phyloP scores from a whole-genome alignment of 1,139 yeast genomes.

The Geotrichum armillariae region DNA sequence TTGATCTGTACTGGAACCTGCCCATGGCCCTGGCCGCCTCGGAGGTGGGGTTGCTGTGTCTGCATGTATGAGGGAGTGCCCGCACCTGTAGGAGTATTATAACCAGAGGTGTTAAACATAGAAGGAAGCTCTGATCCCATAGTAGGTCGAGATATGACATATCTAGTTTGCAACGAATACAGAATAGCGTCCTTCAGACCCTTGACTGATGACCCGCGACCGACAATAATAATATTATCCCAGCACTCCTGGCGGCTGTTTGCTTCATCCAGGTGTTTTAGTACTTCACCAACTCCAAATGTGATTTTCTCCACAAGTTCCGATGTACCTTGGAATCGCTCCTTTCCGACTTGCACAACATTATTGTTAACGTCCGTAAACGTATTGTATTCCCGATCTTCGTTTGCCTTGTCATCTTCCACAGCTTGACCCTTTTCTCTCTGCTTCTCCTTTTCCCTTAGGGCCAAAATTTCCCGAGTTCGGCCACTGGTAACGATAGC shows the following conservation, averaged over 20 bases:
- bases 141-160: slow-evolving; percentile 47
- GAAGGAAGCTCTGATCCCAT: slow-evolving; percentile 43
- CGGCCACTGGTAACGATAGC: slow-evolving; percentile 79
- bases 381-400: slow-evolving; percentile 54
- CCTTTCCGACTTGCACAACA: slow-evolving; percentile 69
- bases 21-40: slow-evolving; percentile 37
- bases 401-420: slow-evolving; percentile 42
- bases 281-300: slow-evolving; percentile 52
- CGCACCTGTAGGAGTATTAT: slow-evolving; percentile 36
- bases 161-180: slow-evolving; percentile 58
- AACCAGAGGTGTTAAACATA: slow-evolving; percentile 38
- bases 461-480: slow-evolving; percentile 63
- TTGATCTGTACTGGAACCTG: slow-evolving; percentile 81
- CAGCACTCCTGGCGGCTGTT: slow-evolving; percentile 80
- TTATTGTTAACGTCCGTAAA: slow-evolving; percentile 62
- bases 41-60: slow-evolving; percentile 28
- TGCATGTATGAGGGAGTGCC: slow-evolving; percentile 29
- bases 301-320: slow-evolving; percentile 57
- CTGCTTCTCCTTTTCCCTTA: slow-evolving; percentile 50
- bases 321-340: slow-evolving; percentile 79
- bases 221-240: slow-evolving; percentile 79
- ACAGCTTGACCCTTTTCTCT: slow-evolving; percentile 32
- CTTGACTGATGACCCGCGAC: slow-evolving; percentile 69
- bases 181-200: slow-evolving; percentile 77
- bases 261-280: slow-evolving; percentile 61